phyloP scores from a whole-genome alignment of 2,329 filamentous ascomycete species.

The Pseudogymnoascus verrucosus region DNA sequence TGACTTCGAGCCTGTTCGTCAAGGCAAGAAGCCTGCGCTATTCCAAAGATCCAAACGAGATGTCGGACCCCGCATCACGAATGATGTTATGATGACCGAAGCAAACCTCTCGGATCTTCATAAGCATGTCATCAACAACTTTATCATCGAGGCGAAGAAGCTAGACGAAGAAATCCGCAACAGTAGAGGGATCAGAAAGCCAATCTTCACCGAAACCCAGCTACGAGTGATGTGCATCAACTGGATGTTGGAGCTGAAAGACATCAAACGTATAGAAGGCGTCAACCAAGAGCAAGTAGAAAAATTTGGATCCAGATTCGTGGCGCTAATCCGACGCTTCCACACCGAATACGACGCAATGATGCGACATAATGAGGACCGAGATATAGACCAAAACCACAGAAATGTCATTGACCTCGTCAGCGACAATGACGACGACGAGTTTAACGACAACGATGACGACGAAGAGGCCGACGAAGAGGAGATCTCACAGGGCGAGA shows the following conservation, averaged over 20 bases:
- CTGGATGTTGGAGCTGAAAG: conserved; percentile 53
- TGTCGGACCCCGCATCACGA: conserved; percentile 51
- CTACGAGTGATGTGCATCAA: conserved; percentile 66
- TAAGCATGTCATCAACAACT: conserved; percentile 53
- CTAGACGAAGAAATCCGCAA: conserved; percentile 55
- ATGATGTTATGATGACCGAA: conserved; percentile 44
- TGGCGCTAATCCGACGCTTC: conserved; percentile 47
- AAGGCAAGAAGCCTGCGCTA: conserved; percentile 36
- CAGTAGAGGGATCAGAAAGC: conserved; percentile 46
- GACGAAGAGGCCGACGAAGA: neutral
- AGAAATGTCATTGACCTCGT: conserved; percentile 48
- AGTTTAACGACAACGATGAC: conserved; percentile 19
- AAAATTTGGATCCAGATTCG: conserved; percentile 52
- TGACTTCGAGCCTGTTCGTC: conserved; percentile 24
- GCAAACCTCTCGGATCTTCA: conserved; percentile 49
- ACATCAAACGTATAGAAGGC: conserved; percentile 56
- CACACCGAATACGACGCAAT: conserved; percentile 42
- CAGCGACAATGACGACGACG: conserved; percentile 29
- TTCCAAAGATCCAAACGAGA: conserved; percentile 38
- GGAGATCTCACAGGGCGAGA: neutral
- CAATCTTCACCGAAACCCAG: conserved; percentile 60
- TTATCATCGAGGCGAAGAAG: conserved; percentile 53
- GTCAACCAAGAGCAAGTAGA: conserved; percentile 56
- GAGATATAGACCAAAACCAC: conserved; percentile 25
- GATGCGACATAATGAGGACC: conserved; percentile 29